Evolutionary conservation across 2,329 filamentous ascomycete genomes (phyloP), one percentile per base, ranked within the genome.

Genomic region (Neocucurbitaria cava): DNA sequence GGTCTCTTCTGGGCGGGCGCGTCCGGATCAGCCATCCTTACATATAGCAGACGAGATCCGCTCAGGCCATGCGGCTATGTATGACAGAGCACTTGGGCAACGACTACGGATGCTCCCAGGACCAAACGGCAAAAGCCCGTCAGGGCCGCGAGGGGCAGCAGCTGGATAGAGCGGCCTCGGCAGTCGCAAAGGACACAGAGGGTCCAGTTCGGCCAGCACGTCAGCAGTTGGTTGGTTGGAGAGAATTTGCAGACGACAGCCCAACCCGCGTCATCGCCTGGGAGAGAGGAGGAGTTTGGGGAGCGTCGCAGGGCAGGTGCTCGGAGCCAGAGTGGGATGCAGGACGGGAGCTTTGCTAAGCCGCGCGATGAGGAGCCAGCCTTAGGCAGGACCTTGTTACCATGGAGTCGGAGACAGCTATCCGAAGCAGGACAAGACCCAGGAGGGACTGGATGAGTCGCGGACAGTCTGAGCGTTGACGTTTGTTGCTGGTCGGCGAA

Each of bases 11-110:
- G 67, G 66, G 63, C 64, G 60, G 69, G 70, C 71, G 70, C 69
- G 69, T 74, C 69, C 66, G 69, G 71, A 71, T 75, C 72, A 57
- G 72, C 72, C 72, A 76, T 76, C 57, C 68, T 76, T 73, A 73
- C 64, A 71, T 70, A 70, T 70, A 65, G 61, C 59, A 69, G 58
- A 62, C 56, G 52, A 56, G 58, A 63, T 66, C 66, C 68, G 73
- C 73, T 75, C 66, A 75, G 72, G 72, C 73, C 73, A 76, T 76
- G 72, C 72, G 72, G 66, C 66, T 70, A 64, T 68, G 64, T 65
- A 61, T 64, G 59, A 61, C 64, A 59, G 57, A 56, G 44, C 46
- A 61, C 50, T 61, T 55, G 57, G 57, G 57, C 61, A 46, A 50
- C 49, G 20, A 61, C 48, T 38, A 57, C 53, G 56, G 55, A 51